Conservation (phyloP, 2,329 filamentous ascomycete genomes). For the Clonostachys chloroleuca region DNA sequence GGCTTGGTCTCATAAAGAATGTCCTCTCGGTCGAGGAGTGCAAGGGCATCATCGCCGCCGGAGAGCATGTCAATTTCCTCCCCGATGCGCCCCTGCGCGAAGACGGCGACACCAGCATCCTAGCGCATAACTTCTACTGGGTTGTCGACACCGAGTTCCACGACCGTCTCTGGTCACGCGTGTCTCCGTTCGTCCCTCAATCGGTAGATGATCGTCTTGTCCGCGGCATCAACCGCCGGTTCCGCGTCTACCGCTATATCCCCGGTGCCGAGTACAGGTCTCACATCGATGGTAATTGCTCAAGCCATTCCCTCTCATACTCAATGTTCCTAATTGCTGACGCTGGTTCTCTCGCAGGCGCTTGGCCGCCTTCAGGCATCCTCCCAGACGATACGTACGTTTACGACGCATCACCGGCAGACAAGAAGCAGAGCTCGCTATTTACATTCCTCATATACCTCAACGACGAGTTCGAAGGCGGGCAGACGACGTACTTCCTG, state of each 20-base stretch:
- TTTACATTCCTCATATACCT: conserved; percentile 68
- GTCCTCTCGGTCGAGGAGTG: conserved; percentile 60
- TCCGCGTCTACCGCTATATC: conserved; percentile 69
- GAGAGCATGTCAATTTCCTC: conserved; percentile 60
- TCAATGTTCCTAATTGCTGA: no score
- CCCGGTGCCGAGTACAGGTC: conserved; percentile 68
- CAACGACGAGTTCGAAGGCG: conserved; percentile 68
- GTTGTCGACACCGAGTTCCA: conserved; percentile 60
- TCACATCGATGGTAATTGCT: conserved; percentile 55
- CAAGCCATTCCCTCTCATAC: no score
- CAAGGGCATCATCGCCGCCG: conserved; percentile 60
- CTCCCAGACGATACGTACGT: conserved; percentile 52
- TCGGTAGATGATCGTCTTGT: conserved; percentile 50
- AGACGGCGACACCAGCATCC: conserved; percentile 59
- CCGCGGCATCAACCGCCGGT: conserved; percentile 63
- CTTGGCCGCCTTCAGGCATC: conserved; percentile 69
- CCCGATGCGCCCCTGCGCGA: conserved; percentile 64
- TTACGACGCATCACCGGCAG: conserved; percentile 60
- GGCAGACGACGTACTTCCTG: conserved; percentile 68
- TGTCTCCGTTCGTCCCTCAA: conserved; percentile 52
- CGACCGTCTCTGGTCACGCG: conserved; percentile 57
- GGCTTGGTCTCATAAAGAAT: conserved; percentile 54
- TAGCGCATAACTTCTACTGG: conserved; percentile 75
- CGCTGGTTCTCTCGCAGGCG: conserved; percentile 14
- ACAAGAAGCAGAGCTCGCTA: conserved; percentile 58